phyloP scores from a whole-genome alignment of 2,329 filamentous ascomycete species.

The Colletotrichum limetticola region DNA sequence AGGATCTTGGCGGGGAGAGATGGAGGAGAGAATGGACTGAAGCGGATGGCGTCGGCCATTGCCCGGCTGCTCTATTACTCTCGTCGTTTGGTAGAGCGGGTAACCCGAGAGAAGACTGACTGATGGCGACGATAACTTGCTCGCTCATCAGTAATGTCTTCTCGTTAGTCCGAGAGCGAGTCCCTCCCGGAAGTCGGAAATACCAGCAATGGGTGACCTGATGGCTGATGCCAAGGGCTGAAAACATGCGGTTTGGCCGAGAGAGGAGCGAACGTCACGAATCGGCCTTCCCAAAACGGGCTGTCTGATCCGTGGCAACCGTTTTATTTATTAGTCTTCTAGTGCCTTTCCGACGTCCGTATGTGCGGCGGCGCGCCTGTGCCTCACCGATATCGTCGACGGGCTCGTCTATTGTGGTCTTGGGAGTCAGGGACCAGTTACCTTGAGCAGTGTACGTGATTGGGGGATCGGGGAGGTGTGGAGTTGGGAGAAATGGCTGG shows the following conservation, averaged over 20 bases:
- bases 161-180: neutral
- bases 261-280: neutral
- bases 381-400: constrained; percentile 25
- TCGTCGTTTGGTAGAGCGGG: neutral
- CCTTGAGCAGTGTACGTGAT: neutral
- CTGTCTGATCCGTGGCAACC: constrained; percentile 7
- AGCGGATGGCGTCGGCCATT: neutral
- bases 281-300: constrained; percentile 25
- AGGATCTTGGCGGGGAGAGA: neutral
- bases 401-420: neutral
- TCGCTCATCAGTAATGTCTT: neutral
- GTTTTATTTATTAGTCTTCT: neutral
- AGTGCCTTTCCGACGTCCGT: too few species aligned
- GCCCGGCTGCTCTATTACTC: neutral
- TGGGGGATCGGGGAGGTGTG: neutral
- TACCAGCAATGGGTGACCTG: neutral
- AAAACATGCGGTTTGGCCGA: constrained; percentile 15
- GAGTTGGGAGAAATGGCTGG: neutral
- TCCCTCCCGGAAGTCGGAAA: neutral
- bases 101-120: neutral
- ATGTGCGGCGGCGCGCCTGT: neutral
- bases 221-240: constrained; percentile 24
- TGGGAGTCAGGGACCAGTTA: constrained; percentile 1
- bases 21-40: neutral
- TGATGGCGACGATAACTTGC: neutral